phyloP scores from a whole-genome alignment of 1,139 yeast genomes.

The Zygosaccharomyces pseudobailii region DNA sequence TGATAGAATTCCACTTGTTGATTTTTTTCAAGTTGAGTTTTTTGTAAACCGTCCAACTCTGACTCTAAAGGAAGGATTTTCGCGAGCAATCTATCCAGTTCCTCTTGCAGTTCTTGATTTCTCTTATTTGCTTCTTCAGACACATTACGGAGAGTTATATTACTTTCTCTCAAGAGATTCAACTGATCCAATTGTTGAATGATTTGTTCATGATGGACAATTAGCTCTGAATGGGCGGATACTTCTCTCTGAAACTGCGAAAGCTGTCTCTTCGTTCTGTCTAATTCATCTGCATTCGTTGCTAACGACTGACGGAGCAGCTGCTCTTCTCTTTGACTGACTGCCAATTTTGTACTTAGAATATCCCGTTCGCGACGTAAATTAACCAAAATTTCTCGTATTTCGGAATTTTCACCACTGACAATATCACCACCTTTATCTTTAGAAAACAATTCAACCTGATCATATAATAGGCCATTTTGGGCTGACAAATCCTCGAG shows the following conservation, averaged over 20 bases:
- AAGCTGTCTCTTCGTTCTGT: constrained; percentile 8
- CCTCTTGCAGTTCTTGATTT: constrained; percentile 34
- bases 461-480: constrained; percentile 63
- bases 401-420: constrained; percentile 21
- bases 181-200: constrained; percentile 62
- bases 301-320: constrained; percentile 39
- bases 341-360: constrained; percentile 54
- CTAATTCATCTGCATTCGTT: constrained; percentile 32
- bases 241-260: constrained; percentile 5
- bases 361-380: constrained; percentile 76
- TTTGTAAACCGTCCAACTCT: constrained; percentile 30
- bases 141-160: constrained; percentile 60
- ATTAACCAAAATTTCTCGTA: constrained; percentile 49
- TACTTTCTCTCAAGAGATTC: constrained; percentile 69
- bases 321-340: constrained; percentile 33
- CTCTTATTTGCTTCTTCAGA: constrained; percentile 24
- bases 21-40: constrained; percentile 41
- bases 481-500: constrained; percentile 59
- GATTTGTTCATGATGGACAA: constrained; percentile 50
- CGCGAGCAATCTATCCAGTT: constrained; percentile 34
- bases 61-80: constrained; percentile 23
- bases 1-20: constrained; percentile 37
- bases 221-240: constrained; percentile 34
- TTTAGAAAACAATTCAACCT: constrained; percentile 47
- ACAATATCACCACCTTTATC: background rate